These are phyloP conservation scores for Maudiozyma humilis DNA, from an alignment of 1,139 yeast species.

Conservation along the genomic window DNA sequence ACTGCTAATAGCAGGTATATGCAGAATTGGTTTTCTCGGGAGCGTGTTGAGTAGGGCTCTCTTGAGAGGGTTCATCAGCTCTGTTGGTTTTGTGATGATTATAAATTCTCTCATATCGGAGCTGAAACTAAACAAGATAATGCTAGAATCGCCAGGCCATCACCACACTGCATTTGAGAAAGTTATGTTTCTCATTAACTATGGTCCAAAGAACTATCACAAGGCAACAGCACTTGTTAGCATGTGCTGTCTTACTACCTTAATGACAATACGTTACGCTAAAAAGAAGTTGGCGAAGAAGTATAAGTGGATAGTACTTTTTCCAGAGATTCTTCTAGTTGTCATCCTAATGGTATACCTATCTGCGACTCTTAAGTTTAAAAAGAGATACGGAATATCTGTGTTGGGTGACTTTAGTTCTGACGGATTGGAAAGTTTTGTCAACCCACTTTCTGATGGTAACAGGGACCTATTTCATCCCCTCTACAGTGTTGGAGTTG, in stretches of 20 bases:
- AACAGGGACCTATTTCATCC: constrained; percentile 25
- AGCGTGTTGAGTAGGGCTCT: constrained; percentile 77
- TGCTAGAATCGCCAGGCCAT: constrained; percentile 42
- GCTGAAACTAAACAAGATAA: constrained; percentile 48
- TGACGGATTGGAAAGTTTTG: constrained; percentile 35
- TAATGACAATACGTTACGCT: constrained; percentile 37
- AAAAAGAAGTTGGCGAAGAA: constrained; percentile 36
- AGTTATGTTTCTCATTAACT: constrained; percentile 44
- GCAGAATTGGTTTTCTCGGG: constrained; percentile 82
- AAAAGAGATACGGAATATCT: constrained; percentile 45
- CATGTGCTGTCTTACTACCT: constrained; percentile 37
- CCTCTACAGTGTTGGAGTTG: constrained; percentile 52
- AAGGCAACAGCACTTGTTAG: constrained; percentile 49
- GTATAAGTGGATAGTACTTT: constrained; percentile 33
- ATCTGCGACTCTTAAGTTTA: constrained; percentile 49
- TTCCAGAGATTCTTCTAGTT: constrained; percentile 80
- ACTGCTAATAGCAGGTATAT: constrained; percentile 67
- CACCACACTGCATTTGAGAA: constrained; percentile 75
- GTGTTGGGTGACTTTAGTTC: constrained; percentile 62
- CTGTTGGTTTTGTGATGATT: constrained; percentile 88
- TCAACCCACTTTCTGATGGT: constrained; percentile 40
- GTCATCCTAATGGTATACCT: constrained; percentile 56
- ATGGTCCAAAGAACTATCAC: constrained; percentile 38
- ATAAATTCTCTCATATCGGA: constrained; percentile 68
- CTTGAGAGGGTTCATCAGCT: constrained; percentile 81